Evolutionary conservation across 176 grass and related monocot species (phyloP).

Genomic region (Rhynchospora pubera): DNA sequence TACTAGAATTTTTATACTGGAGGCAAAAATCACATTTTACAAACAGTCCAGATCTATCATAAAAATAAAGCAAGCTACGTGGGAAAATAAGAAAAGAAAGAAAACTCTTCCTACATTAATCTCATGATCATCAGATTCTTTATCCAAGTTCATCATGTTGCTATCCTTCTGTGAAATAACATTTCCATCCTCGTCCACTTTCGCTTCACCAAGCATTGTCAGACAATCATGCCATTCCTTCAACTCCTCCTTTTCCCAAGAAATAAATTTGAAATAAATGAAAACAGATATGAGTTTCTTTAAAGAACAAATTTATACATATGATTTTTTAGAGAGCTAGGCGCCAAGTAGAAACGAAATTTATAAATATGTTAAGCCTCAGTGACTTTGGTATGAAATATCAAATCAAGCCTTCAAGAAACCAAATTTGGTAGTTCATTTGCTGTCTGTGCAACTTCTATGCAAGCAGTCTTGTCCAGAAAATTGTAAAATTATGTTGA

Average conservation of each 20-base stretch:
- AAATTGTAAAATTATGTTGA: background rate
- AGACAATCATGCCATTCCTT: constrained; percentile 99
- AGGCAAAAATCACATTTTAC: background rate
- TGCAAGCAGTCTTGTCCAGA: background rate
- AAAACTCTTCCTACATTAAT: constrained; percentile 53
- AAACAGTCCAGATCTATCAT: background rate
- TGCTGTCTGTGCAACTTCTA: background rate
- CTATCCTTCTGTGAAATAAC: constrained; percentile 77
- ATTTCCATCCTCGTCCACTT: constrained; percentile 81
- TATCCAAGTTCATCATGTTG: constrained; percentile 81
- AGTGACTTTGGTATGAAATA: background rate
- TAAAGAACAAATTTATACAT: constrained; percentile 21
- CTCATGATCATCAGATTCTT: constrained; percentile 77
- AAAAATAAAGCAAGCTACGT: background rate
- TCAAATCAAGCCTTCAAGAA: background rate
- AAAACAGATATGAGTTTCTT: constrained; percentile 57
- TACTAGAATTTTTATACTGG: background rate
- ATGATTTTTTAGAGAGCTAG: background rate
- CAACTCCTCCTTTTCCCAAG: constrained; percentile 56
- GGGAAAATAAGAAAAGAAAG: background rate
- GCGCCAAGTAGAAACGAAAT: no score
- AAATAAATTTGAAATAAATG: background rate
- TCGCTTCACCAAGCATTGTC: constrained; percentile 89
- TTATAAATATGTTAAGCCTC: no score
- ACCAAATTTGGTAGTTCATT: background rate